A percentile compares a stretch with the other conserved stretches of the same genome.
These are phyloP conservation scores for Termitomyces sp. DNA, from an alignment of 768 basidiomycete genomes.

Conservation along the genomic window DNA sequence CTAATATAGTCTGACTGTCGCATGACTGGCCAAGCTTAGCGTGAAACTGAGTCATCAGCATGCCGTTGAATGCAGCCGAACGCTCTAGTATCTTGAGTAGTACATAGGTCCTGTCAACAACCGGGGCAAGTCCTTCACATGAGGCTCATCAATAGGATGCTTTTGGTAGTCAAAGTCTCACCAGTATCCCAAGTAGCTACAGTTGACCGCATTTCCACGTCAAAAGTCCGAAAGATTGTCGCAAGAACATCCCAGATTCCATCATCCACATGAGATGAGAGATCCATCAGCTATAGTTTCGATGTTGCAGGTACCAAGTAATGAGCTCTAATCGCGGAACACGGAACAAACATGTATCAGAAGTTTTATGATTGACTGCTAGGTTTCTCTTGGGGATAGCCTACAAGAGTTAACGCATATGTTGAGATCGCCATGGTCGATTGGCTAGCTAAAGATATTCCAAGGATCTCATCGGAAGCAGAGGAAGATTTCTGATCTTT, in stretches of 20 bases:
- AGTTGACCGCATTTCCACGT: not conserved
- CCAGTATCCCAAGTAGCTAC: not conserved
- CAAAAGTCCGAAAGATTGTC: not conserved
- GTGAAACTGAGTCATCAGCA: not conserved
- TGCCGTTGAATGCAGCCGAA: not conserved
- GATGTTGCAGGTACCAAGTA: not conserved
- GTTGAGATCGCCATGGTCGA: conserved; percentile 2
- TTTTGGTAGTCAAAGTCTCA: conserved; percentile 5
- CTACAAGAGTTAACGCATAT: not conserved
- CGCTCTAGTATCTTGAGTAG: not conserved
- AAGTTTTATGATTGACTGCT: not conserved
- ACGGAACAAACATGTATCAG: not conserved
- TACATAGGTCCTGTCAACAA: conserved; percentile 2
- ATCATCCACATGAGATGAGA: not conserved
- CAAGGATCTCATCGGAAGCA: conserved; percentile 13
- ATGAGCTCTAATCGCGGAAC: not conserved
- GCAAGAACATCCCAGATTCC: conserved; percentile 4
- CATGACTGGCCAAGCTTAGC: conserved; percentile 3
- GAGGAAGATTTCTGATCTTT: conserved; percentile 26
- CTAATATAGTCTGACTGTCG: not conserved
- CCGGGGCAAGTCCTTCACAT: conserved; percentile 1
- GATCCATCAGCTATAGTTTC: not conserved
- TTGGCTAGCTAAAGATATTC: conserved; percentile 8
- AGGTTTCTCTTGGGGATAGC: conserved; percentile 1
- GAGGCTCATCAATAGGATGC: conserved; percentile 3